Percentiles rank a stretch among this genome's conserved stretches.
Evolutionary conservation across 2,329 filamentous ascomycete genomes (phyloP).

Genomic region (Penicillium sumatraense): DNA sequence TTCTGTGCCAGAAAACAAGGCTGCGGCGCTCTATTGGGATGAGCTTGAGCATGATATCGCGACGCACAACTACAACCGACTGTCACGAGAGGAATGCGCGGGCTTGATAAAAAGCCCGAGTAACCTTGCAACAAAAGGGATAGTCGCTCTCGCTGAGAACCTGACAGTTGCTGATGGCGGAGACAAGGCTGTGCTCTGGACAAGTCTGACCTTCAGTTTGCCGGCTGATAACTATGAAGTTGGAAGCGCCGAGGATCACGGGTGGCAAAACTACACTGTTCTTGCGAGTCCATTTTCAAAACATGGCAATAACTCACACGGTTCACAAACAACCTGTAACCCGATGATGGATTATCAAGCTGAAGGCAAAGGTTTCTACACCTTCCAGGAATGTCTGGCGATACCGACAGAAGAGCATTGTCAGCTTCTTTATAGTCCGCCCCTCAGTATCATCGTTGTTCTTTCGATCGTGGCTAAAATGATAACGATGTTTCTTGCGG

Average conservation of each 20-base stretch:
- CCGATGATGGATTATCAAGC: too few relatives aligned
- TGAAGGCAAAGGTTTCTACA: neutral
- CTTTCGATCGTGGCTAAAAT: constrained; percentile 15
- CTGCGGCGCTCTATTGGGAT: neutral
- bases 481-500: constrained; percentile 19
- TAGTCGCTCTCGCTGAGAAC: neutral
- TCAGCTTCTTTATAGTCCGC: constrained; percentile 15
- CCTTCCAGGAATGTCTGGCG: constrained; percentile 1
- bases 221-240: too few relatives aligned
- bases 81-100: neutral
- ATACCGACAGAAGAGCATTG: constrained; percentile 10
- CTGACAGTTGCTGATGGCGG: constrained; percentile 5
- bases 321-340: too few relatives aligned
- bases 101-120: neutral
- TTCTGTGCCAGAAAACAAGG: neutral
- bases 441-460: constrained; percentile 14
- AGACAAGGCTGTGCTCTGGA: neutral
- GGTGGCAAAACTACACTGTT: too few relatives aligned
- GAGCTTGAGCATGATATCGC: neutral
- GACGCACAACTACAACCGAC: neutral
- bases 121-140: neutral
- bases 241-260: too few relatives aligned
- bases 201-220: neutral
- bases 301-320: too few relatives aligned
- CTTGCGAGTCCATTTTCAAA: too few relatives aligned